Evolutionary conservation across 2,329 filamentous ascomycete species (phyloP).

Genomic region (Penicillium vulpinum): DNA sequence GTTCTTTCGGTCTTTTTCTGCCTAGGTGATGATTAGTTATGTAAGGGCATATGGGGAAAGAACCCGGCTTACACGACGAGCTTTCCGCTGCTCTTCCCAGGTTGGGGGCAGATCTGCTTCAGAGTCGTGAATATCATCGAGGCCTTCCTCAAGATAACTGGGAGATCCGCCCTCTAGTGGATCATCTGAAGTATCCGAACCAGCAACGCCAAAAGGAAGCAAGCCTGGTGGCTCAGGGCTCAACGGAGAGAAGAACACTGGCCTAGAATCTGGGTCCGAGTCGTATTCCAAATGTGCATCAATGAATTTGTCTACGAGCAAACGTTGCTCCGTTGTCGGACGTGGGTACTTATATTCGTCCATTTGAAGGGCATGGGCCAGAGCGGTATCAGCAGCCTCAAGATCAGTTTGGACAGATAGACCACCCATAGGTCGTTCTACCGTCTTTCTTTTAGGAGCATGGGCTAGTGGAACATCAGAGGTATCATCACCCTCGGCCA

Average conservation of each 20-base stretch:
- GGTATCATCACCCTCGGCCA: constrained; percentile 35
- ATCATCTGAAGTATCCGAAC: constrained; percentile 18
- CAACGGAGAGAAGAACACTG: neutral
- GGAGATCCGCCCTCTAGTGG: constrained; percentile 11
- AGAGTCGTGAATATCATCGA: neutral
- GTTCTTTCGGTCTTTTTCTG: constrained; percentile 60
- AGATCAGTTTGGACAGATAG: constrained; percentile 39
- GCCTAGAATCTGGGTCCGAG: neutral
- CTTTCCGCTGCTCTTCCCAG: constrained; percentile 21
- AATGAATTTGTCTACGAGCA: constrained; percentile 14
- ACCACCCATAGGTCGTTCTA: constrained; percentile 46
- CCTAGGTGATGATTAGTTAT: neutral
- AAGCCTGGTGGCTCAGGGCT: neutral
- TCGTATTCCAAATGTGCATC: constrained; percentile 20
- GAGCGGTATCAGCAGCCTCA: constrained; percentile 49
- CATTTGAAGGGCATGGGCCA: constrained; percentile 60
- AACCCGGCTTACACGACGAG: constrained; percentile 21
- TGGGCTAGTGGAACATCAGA: constrained; percentile 56
- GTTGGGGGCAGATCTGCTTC: constrained; percentile 10
- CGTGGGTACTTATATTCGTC: constrained; percentile 50
- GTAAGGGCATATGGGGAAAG: neutral
- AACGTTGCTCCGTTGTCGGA: constrained; percentile 40
- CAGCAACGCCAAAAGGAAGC: neutral
- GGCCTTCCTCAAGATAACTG: neutral
- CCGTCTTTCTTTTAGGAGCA: constrained; percentile 52